These are phyloP conservation scores for Cyberlindnera galapagoensis DNA, from an alignment of 805 yeast species.

Conservation along the genomic window DNA sequence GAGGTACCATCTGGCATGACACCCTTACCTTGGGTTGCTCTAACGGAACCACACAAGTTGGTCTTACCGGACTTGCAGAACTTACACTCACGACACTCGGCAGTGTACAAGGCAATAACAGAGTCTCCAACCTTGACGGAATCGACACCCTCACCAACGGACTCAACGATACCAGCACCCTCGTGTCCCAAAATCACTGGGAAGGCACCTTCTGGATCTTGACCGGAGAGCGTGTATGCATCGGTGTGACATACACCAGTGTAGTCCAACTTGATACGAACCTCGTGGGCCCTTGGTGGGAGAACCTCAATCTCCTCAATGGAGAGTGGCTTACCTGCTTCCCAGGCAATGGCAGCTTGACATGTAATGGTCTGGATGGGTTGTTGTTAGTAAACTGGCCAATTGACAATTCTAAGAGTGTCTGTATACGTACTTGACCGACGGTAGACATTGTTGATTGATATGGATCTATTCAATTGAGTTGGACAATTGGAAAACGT, in stretches of 20 bases:
- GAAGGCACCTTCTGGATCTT: constrained; percentile 94
- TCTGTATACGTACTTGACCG: constrained; percentile 5
- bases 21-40: constrained; percentile 98
- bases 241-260: constrained; percentile 99
- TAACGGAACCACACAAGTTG: constrained; percentile 89
- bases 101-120: constrained; percentile 91
- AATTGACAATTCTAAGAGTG: not conserved
- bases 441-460: constrained; percentile 11
- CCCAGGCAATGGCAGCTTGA: constrained; percentile 98
- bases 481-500: too few relatives aligned
- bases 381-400: constrained; percentile 1
- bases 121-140: constrained; percentile 88
- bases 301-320: constrained; percentile 86
- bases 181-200: constrained; percentile 95
- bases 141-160: constrained; percentile 91
- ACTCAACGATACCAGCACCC: constrained; percentile 96
- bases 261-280: constrained; percentile 77
- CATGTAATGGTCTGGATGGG: constrained; percentile 55
- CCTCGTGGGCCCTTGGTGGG: constrained; percentile 97
- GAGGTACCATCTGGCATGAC: constrained; percentile 98
- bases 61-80: constrained; percentile 95
- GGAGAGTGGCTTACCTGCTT: constrained; percentile 74
- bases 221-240: constrained; percentile 91
- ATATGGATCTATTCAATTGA: not conserved
- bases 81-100: constrained; percentile 93